phyloP scores from a whole-genome alignment of 257 asterid genomes.

The Nicotiana obtusifolia region DNA sequence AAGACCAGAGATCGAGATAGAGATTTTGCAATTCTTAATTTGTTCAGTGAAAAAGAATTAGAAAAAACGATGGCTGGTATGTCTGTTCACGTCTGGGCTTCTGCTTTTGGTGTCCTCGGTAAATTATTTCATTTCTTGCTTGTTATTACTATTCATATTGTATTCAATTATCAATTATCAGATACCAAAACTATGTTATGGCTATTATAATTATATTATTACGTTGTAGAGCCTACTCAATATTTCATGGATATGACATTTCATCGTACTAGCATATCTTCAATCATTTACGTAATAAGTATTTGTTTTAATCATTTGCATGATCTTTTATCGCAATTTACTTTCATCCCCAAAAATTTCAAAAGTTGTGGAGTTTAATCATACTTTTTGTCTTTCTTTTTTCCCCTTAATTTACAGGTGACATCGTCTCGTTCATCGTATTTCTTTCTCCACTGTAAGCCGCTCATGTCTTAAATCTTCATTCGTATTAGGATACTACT shows the following conservation, averaged over 20 bases:
- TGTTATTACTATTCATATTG: background rate
- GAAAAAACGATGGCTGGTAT: background rate
- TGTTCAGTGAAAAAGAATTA: background rate
- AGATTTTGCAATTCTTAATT: background rate
- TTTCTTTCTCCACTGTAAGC: slow-evolving; percentile 50
- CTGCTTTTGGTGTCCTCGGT: slow-evolving; percentile 20
- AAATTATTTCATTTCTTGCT: slow-evolving; percentile 4
- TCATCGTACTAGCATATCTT: background rate
- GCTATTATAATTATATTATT: background rate
- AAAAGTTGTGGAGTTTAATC: background rate
- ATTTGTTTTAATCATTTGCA: background rate
- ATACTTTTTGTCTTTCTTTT: background rate
- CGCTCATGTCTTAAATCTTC: too few relatives aligned
- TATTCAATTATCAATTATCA: background rate
- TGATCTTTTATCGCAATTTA: background rate
- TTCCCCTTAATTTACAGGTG: background rate
- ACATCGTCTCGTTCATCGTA: slow-evolving; percentile 34
- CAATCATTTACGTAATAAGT: background rate
- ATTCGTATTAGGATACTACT: background rate
- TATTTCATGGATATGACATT: background rate
- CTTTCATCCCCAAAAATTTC: background rate
- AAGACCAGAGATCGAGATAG: background rate
- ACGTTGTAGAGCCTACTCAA: background rate
- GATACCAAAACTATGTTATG: too few relatives aligned
- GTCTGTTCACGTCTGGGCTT: background rate